Conservation (phyloP, 345 rosid species). For the Citrus medica region DNA sequence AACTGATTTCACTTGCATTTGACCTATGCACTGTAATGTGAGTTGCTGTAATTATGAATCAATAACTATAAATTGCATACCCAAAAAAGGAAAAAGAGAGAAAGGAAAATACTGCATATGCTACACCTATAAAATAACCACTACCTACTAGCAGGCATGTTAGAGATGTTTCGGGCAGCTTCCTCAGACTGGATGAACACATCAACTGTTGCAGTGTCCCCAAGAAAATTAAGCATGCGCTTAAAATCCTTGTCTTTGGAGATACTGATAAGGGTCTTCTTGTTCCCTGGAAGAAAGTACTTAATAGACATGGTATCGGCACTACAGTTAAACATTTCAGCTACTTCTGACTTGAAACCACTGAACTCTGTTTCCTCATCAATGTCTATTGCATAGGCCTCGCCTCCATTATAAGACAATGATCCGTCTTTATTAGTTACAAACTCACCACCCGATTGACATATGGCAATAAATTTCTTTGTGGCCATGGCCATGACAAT, state of each 20-base stretch:
- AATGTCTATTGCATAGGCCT: conserved; percentile 79
- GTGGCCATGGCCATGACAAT: conserved; percentile 53
- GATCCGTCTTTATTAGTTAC: conserved; percentile 61
- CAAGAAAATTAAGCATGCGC: conserved; percentile 74
- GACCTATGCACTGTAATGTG: background rate
- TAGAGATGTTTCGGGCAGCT: conserved; percentile 43
- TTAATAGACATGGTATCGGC: conserved; percentile 57
- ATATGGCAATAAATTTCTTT: conserved; percentile 85
- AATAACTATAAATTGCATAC: background rate
- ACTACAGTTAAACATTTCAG: conserved; percentile 66
- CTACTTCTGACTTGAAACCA: conserved; percentile 71
- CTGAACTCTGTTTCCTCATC: conserved; percentile 53
- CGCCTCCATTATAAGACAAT: conserved; percentile 70
- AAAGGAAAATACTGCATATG: background rate
- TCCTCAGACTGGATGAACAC: conserved; percentile 63
- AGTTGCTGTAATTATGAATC: conserved; percentile 13
- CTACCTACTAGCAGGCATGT: conserved; percentile 78
- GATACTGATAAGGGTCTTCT: conserved; percentile 77
- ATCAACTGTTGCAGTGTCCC: conserved; percentile 65
- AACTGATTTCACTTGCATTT: background rate
- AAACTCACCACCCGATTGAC: conserved; percentile 92
- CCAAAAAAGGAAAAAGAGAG: background rate
- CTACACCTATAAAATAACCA: background rate
- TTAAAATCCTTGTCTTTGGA: conserved; percentile 87
- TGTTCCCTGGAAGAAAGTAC: conserved; percentile 91